Base-by-base conservation (phyloP, 495 filamentous ascomycete genomes). In the Talaromyces thailandensis region DNA sequence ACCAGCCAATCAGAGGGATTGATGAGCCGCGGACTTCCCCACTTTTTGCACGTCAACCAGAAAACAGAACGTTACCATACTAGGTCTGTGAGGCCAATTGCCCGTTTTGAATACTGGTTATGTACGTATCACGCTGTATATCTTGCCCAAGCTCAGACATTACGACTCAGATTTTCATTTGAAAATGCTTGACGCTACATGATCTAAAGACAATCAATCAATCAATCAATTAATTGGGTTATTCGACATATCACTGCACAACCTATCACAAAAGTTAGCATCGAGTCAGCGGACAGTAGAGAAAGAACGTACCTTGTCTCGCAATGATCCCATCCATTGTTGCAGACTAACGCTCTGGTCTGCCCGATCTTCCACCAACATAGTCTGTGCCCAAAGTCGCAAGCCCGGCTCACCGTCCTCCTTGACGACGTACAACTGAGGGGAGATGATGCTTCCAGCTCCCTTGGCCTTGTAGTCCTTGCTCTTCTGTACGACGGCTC, bases 381-480 rank as follows among this genome's bases (percentile, higher is more conserved):
- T 82, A 51, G 95, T 96, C 81, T 94, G 91, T 26, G 94, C 94
- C 94, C 94, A 98, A 64, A 98, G 76, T 71, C 93, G 92, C 74
- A 98, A 79, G 58, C 90, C 91, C 24, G 94, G 94, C 77, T 98
- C 94, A 31, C 94, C 94, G 67, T 98, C 94, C 72, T 96, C 92
- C 65, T 92, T 86, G 57, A 98, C 88, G 65, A 98, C 83, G 68
- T 98, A 98, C 61, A 98, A 79, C 68, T 95, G 90, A 28, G 95
- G 95, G 56, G 96, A 85, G 32, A 89, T 81, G 64, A 98, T 96
- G 71, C 90, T 95, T 51, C 94, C 94, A 9, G 90, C 91, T 2
- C 92, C 91, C 73, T 88, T 90, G 21, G 86, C 81, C 69, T 86
- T 81, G 74, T 96, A 88, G 68, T 97, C 92, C 50, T 87, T 79